These are phyloP conservation scores for Phytophthora quininea DNA, from an alignment of 352 stramenopile species.

Conservation along the genomic window DNA sequence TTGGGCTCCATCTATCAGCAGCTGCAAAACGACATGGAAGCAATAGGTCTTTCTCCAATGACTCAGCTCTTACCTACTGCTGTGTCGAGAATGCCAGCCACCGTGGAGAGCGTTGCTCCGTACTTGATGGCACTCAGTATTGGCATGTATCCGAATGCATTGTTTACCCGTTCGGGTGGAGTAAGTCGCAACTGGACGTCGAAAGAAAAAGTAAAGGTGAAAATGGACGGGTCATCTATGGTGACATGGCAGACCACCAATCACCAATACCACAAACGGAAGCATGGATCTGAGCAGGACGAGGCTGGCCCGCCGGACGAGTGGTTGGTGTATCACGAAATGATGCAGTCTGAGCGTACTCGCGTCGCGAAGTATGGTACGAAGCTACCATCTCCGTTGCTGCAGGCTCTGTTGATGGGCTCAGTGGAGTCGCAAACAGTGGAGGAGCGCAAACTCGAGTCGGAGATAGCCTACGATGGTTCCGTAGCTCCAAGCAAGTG, in stretches of 20 bases:
- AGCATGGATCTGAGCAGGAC: conserved; percentile 22
- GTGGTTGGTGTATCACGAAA: conserved; percentile 86
- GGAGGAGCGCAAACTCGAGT: conserved; percentile 31
- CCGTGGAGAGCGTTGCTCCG: conserved; percentile 42
- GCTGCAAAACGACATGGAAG: conserved; percentile 61
- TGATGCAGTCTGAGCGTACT: conserved; percentile 80
- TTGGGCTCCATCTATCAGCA: conserved; percentile 74
- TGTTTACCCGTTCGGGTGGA: conserved; percentile 47
- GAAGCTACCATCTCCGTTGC: conserved; percentile 62
- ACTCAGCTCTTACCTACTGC: conserved; percentile 47
- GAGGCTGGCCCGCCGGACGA: conserved; percentile 42
- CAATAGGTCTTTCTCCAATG: conserved; percentile 49
- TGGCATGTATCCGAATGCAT: conserved; percentile 79
- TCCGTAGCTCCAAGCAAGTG: conserved; percentile 28
- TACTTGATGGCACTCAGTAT: conserved; percentile 74
- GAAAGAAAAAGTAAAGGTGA: conserved; percentile 85
- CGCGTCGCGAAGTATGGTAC: conserved; percentile 75
- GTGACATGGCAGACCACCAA: conserved; percentile 37
- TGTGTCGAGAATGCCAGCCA: conserved; percentile 14
- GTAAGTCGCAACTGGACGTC: conserved; percentile 74
- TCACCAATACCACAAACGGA: conserved; percentile 34
- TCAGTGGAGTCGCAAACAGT: conserved; percentile 40
- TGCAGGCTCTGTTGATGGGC: conserved; percentile 72
- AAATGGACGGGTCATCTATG: conserved; percentile 64
- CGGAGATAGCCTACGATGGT: conserved; percentile 15